Evolutionary conservation across 441 rosid genomes (phyloP).

Genomic region (Sinapis alba): DNA sequence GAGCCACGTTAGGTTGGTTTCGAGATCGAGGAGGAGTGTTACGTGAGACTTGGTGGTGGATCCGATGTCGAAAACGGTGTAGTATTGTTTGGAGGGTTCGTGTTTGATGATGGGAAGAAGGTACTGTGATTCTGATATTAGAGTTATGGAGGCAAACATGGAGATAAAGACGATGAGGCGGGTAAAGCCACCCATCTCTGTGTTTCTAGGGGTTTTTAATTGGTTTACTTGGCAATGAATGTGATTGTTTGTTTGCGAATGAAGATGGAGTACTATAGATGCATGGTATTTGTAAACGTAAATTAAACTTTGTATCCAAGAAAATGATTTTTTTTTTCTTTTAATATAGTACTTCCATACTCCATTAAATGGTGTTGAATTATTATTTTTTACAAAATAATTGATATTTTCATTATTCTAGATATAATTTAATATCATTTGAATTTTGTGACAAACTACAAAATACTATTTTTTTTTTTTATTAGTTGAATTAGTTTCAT

Average conservation of each 20-base stretch:
- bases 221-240: background rate
- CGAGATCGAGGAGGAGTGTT: background rate
- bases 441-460: no score
- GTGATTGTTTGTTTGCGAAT: background rate
- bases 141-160: background rate
- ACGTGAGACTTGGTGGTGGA: background rate
- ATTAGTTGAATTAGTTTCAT: no score
- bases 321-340: no score
- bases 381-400: no score
- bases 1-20: slow-evolving; percentile 30
- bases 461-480: no score
- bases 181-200: background rate
- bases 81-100: slow-evolving; percentile 20
- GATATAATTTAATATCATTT: no score
- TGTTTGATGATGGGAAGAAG: slow-evolving; percentile 32
- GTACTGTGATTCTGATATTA: background rate
- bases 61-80: slow-evolving; percentile 21
- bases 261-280: background rate
- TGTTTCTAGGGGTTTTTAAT: background rate
- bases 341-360: no score
- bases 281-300: background rate
- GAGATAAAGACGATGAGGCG: background rate
- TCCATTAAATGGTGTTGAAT: no score
- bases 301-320: no score
- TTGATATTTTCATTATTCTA: no score